Percentiles rank a stretch among this genome's conserved stretches.
Conservation (phyloP, 1,139 yeast genomes). For the Arxiozyma telluris region DNA sequence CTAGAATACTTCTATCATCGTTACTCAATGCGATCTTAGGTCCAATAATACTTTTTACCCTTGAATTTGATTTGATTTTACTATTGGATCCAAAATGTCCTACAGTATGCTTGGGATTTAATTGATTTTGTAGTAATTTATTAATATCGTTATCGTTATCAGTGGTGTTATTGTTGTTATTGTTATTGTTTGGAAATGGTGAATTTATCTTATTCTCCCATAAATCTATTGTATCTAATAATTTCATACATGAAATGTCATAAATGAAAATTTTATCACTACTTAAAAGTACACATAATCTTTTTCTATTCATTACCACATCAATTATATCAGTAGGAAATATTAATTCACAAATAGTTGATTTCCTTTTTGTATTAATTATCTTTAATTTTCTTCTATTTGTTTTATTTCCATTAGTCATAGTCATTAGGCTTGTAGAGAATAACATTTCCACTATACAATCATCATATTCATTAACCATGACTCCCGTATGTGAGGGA, state of each 20-base stretch:
- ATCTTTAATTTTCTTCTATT: constrained; percentile 43
- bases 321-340: constrained; percentile 56
- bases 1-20: constrained; percentile 27
- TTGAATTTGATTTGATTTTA: neutral
- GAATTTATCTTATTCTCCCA: constrained; percentile 15
- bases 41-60: constrained; percentile 9
- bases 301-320: constrained; percentile 55
- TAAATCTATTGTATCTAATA: constrained; percentile 50
- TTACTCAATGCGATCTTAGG: constrained; percentile 23
- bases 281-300: constrained; percentile 53
- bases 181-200: neutral
- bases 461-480: constrained; percentile 1
- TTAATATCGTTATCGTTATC: neutral
- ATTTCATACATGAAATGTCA: constrained; percentile 63
- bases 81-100: neutral
- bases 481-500: neutral
- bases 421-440: constrained; percentile 59
- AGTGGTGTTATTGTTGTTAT: neutral
- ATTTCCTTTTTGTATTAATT: constrained; percentile 49
- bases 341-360: constrained; percentile 42
- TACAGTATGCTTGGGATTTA: neutral
- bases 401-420: constrained; percentile 39
- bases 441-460: constrained; percentile 54
- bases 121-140: neutral
- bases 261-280: constrained; percentile 58